Conservation (phyloP, 352 stramenopile species). For the Pythium aphanidermatum region DNA sequence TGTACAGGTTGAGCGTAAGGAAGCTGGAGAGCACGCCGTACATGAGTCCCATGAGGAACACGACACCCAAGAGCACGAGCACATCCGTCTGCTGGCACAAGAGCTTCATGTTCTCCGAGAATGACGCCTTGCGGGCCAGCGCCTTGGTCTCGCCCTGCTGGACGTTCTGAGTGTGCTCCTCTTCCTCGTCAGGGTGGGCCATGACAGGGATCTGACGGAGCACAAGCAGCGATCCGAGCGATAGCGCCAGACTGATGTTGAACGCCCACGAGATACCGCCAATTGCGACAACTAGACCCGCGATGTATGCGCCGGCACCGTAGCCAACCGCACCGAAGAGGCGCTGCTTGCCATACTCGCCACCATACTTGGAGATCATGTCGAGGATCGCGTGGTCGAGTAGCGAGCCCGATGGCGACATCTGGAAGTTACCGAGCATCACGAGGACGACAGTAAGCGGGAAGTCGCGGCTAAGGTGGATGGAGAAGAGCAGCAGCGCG, state of each 20-base stretch:
- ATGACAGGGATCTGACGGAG: constrained; percentile 56
- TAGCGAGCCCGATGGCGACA: constrained; percentile 48
- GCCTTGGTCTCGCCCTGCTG: not conserved
- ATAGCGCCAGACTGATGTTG: constrained; percentile 51
- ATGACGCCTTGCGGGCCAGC: constrained; percentile 27
- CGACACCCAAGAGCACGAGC: constrained; percentile 58
- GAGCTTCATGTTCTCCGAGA: constrained; percentile 31
- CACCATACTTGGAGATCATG: constrained; percentile 56
- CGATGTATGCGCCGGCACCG: constrained; percentile 56
- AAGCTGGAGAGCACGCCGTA: constrained; percentile 80
- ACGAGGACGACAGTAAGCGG: constrained; percentile 44
- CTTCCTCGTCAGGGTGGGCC: constrained; percentile 24
- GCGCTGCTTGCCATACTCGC: constrained; percentile 81
- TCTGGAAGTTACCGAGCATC: constrained; percentile 55
- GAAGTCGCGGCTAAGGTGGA: constrained; percentile 57
- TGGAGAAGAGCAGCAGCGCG: constrained; percentile 45
- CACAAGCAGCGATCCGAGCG: constrained; percentile 49
- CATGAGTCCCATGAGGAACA: constrained; percentile 80
- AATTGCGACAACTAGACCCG: constrained; percentile 49
- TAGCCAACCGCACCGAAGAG: constrained; percentile 74
- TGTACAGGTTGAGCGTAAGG: constrained; percentile 78
- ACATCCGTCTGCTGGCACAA: constrained; percentile 48
- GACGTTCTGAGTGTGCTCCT: not conserved
- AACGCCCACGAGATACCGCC: constrained; percentile 73
- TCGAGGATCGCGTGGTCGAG: constrained; percentile 68